Percentiles rank a stretch among this genome's conserved stretches.
Conservation (phyloP, 192 early-diverging fungal genomes). For the Dispira parvispora region DNA sequence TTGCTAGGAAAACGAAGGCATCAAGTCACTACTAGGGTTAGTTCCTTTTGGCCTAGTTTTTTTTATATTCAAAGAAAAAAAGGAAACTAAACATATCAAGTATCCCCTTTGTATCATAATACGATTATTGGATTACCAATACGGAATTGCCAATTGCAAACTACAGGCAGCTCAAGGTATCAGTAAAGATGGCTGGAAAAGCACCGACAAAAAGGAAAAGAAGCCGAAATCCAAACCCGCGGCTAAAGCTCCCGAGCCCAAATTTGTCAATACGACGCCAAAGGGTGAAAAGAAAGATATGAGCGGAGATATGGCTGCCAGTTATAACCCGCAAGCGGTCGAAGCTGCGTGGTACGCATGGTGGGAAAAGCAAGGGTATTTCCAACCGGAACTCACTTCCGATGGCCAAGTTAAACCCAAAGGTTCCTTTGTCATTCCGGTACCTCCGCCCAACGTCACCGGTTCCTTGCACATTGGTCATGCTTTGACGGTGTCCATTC, state of each 20-base stretch:
- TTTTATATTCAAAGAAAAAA: no score
- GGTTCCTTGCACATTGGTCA: conserved; percentile 93
- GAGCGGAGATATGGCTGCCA: conserved; percentile 50
- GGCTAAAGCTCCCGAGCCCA: conserved; percentile 24
- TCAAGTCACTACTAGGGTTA: no score
- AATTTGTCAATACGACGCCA: conserved; percentile 68
- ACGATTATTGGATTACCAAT: no score
- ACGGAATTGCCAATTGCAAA: no score
- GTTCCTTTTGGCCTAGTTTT: no score
- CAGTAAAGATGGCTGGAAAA: conserved; percentile 4
- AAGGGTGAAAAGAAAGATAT: conserved; percentile 79
- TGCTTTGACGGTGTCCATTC: conserved; percentile 82
- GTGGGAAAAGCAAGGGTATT: conserved; percentile 90
- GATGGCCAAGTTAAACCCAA: conserved; percentile 57
- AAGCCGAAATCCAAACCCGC: conserved; percentile 30
- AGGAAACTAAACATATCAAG: no score
- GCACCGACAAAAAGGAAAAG: conserved; percentile 41
- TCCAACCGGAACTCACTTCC: conserved; percentile 59
- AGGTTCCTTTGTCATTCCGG: conserved; percentile 81
- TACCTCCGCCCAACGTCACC: conserved; percentile 98
- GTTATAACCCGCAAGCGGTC: conserved; percentile 80
- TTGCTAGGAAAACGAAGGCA: no score
- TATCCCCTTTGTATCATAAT: no score
- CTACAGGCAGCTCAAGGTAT: no score
- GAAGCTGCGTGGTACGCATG: conserved; percentile 94